Conservation (phyloP, 176 grass and related monocot genomes). For the Juncus effusus region DNA sequence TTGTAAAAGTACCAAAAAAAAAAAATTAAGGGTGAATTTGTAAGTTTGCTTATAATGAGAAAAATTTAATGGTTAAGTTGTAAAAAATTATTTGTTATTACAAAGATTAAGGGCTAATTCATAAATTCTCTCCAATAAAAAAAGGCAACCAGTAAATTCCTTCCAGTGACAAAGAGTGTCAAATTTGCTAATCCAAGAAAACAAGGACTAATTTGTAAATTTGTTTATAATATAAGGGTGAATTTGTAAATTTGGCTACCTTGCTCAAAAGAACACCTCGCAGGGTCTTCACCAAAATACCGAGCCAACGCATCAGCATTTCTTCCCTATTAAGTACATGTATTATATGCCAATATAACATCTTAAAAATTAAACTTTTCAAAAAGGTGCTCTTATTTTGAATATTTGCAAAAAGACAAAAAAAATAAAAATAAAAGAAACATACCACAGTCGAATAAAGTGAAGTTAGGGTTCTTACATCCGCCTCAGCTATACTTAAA, state of each 20-base stretch:
- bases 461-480: conserved; percentile 85
- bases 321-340: conserved; percentile 55
- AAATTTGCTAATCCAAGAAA: conserved; percentile 11
- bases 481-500: conserved; percentile 79
- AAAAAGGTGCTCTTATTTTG: neutral
- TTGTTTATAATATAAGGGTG: conserved; percentile 18
- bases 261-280: conserved; percentile 92
- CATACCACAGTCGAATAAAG: conserved; percentile 97
- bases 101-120: conserved; percentile 9
- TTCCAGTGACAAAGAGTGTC: conserved; percentile 1
- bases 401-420: conserved; percentile 2
- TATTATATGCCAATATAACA: conserved; percentile 11
- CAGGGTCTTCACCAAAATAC: conserved; percentile 99
- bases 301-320: conserved; percentile 97
- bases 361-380: conserved; percentile 10
- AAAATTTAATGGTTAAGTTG: neutral
- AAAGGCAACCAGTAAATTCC: neutral
- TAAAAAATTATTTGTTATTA: neutral
- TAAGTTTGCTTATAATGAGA: neutral
- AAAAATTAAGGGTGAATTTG: conserved; percentile 18
- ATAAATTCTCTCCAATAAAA: conserved; percentile 2
- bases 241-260: conserved; percentile 32
- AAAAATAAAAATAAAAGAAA: conserved; percentile 1
- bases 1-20: conserved; percentile 3
- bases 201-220: neutral